Conservation (phyloP, 805 yeast genomes). For the Yarrowia divulgata region DNA sequence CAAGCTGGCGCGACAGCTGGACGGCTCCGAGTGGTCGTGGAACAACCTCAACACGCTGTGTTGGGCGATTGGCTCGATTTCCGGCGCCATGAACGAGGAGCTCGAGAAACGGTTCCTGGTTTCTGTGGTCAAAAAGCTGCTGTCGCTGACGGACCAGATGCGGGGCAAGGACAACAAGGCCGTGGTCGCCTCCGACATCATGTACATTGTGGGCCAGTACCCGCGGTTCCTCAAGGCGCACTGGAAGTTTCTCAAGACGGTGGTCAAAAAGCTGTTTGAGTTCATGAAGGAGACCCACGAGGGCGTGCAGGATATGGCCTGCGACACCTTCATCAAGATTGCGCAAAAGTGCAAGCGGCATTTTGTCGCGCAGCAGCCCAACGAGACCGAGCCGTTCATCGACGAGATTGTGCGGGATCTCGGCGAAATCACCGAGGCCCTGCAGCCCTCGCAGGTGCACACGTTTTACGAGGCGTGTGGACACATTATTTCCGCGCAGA, state of each 20-base stretch:
- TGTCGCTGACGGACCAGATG: slow-evolving; percentile 92
- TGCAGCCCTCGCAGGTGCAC: slow-evolving; percentile 97
- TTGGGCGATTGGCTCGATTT: slow-evolving; percentile 99
- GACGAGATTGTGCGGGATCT: slow-evolving; percentile 86
- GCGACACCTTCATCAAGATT: slow-evolving; percentile 97
- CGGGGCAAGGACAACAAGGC: slow-evolving; percentile 98
- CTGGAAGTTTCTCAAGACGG: slow-evolving; percentile 97
- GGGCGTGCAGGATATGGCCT: slow-evolving; percentile 99
- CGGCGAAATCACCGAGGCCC: slow-evolving; percentile 85
- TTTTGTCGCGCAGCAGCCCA: slow-evolving; percentile 85
- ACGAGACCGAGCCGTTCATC: slow-evolving; percentile 88
- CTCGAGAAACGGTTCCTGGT: slow-evolving; percentile 95
- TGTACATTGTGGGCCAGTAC: slow-evolving; percentile 99
- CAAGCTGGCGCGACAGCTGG: slow-evolving; percentile 87
- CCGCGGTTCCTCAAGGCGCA: slow-evolving; percentile 97
- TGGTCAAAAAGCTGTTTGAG: slow-evolving; percentile 92
- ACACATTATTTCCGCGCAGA: slow-evolving; percentile 86
- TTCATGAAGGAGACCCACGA: slow-evolving; percentile 99
- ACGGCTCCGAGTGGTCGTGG: slow-evolving; percentile 99
- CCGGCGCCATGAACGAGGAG: slow-evolving; percentile 98
- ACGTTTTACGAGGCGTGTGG: slow-evolving; percentile 98
- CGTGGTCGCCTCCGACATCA: slow-evolving; percentile 98
- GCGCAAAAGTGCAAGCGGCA: slow-evolving; percentile 94
- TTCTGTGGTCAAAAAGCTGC: slow-evolving; percentile 87
- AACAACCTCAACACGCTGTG: slow-evolving; percentile 94